A percentile compares a stretch with the other conserved stretches of the same genome.
Conservation (phyloP, 768 basidiomycete genomes). For the Tephrocybe sp. region DNA sequence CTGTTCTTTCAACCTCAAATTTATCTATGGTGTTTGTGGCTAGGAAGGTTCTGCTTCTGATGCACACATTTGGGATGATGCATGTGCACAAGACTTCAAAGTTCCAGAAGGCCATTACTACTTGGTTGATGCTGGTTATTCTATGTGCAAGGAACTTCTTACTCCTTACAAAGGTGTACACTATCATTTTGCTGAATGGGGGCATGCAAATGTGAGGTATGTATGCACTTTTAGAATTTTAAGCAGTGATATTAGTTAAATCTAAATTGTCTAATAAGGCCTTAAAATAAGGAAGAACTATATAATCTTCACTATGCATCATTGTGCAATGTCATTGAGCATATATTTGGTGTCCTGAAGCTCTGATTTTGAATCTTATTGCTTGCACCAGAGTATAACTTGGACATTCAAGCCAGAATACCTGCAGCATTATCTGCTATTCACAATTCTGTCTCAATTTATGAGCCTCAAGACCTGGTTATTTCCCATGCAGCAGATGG, state of each 20-base stretch:
- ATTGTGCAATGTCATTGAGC: conserved; percentile 25
- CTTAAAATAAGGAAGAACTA: conserved; percentile 22
- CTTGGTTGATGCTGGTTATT: not conserved
- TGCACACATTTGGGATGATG: no score
- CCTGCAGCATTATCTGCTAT: conserved; percentile 16
- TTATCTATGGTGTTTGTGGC: not conserved
- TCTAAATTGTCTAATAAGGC: conserved; percentile 10
- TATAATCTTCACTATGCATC: conserved; percentile 26
- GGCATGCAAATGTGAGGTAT: not conserved
- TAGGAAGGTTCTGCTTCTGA: not conserved
- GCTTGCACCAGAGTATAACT: conserved; percentile 11
- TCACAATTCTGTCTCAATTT: conserved; percentile 20
- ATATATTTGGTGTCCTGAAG: conserved; percentile 25
- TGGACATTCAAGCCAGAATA: conserved; percentile 17
- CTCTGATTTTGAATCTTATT: not conserved
- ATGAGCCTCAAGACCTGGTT: conserved; percentile 13
- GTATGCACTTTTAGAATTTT: not conserved
- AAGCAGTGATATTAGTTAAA: not conserved
- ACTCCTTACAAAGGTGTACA: conserved; percentile 1
- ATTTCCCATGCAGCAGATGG: not conserved
- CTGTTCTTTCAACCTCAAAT: not conserved
- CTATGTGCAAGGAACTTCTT: not conserved
- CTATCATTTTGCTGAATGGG: conserved; percentile 2
- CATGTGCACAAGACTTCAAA: not conserved
- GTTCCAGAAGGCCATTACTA: not conserved